A percentile compares a stretch with the other conserved stretches of the same genome.
Evolutionary conservation across 148 eudicot genomes (phyloP).

Genomic region (Fagopyrum homotropicum): DNA sequence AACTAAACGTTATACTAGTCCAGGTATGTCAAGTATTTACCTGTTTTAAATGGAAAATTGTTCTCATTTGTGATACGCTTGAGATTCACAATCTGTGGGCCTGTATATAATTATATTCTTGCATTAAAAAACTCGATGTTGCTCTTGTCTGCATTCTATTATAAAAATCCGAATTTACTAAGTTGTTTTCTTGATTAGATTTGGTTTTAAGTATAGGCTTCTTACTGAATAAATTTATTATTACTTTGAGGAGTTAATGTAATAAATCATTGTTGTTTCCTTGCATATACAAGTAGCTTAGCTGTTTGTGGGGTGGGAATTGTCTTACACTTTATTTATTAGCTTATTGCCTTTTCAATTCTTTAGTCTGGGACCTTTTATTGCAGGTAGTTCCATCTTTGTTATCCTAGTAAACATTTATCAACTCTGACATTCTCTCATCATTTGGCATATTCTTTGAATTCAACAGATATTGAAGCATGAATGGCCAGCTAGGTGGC

Average conservation of each 20-base stretch:
- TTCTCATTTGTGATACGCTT: neutral
- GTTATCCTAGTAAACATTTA: neutral
- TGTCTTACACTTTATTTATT: neutral
- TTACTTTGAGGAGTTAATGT: neutral
- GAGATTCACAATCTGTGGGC: neutral
- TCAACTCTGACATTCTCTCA: conserved; percentile 1
- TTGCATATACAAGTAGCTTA: neutral
- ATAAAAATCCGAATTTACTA: neutral
- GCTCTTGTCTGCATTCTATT: neutral
- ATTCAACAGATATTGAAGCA: conserved; percentile 81
- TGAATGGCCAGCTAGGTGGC: conserved; percentile 97
- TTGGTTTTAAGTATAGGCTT: neutral
- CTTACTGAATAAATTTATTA: neutral
- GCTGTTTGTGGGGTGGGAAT: neutral
- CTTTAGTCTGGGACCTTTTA: neutral
- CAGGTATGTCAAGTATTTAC: neutral
- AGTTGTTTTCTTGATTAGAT: neutral
- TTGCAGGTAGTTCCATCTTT: neutral
- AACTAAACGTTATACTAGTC: conserved; percentile 80
- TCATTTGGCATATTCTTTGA: neutral
- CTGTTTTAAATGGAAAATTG: neutral
- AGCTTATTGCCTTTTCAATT: neutral
- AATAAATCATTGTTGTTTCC: neutral
- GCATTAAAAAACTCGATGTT: neutral
- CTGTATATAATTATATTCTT: neutral